Evolutionary conservation across 306 rosid genomes (phyloP).

Genomic region (Trifolium fragiferum): DNA sequence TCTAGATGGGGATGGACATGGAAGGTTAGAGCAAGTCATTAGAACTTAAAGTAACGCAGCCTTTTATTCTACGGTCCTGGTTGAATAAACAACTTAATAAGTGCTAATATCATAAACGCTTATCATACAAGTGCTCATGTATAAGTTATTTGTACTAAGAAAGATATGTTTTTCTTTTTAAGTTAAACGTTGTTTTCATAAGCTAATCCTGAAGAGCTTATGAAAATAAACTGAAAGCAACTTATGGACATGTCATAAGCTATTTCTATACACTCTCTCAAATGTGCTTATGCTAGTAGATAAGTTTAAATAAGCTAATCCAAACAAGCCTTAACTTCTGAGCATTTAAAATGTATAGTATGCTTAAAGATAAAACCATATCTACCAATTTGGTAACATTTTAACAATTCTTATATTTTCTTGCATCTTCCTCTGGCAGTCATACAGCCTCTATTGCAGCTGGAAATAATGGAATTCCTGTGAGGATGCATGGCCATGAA

Average conservation of each 20-base stretch:
- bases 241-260: neutral
- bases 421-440: constrained; percentile 54
- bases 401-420: constrained; percentile 31
- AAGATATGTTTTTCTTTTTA: neutral
- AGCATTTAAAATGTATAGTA: constrained; percentile 24
- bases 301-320: neutral
- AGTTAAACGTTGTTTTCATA: neutral
- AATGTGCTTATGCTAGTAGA: neutral
- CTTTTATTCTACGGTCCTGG: constrained; percentile 5
- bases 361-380: constrained; percentile 29
- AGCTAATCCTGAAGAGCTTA: neutral
- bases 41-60: constrained; percentile 2
- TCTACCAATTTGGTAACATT: constrained; percentile 28
- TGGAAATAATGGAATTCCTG: constrained; percentile 98
- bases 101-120: neutral
- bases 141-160: too few species aligned
- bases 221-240: neutral
- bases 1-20: constrained; percentile 98
- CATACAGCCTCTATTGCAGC: constrained; percentile 99
- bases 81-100: neutral
- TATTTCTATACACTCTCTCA: neutral
- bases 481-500: constrained; percentile 93
- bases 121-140: neutral
- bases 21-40: constrained; percentile 63
- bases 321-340: neutral